Evolutionary conservation across 2,329 filamentous ascomycete species (phyloP), one percentile per base, ranked within the genome.

Genomic region (Moelleriella libera): DNA sequence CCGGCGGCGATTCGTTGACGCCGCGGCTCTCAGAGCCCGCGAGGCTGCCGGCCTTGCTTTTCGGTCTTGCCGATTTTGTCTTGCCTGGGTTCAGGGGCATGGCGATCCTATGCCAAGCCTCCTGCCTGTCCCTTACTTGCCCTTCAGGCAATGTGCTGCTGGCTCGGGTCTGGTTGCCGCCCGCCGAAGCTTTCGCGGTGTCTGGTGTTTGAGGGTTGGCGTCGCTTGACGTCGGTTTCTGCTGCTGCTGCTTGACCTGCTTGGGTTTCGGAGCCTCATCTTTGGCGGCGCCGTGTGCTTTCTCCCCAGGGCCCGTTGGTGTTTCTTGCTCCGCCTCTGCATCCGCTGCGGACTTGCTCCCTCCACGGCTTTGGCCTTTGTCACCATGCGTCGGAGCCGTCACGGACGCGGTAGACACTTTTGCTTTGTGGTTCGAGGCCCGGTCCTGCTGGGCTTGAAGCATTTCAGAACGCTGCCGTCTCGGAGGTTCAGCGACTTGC

Each of bases 101-200:
- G 40, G 58, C 50, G 51, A 65, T 64, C 48, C 55, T 62, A 55
- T 61, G 54, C 60, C 60, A 63, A 46, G 55, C 56, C 55, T 57
- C 53, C 50, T 53, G 58, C 48, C 62, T 58, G 40, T 52, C 54
- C 51, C 57, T 57, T 34, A 63, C 34, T 37, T 37, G 34, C 34
- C 34, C 5, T 12, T 37, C 34, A 37, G 34, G 4, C 8, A 8
- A 37, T 12, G 8, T 37, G 34, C 34, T 37, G 34, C 12, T 12
- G 12, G 34, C 34, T 12, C 34, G 34, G 8, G 8, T 8, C 8
- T 9, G 8, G 3, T 37, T 5, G 21, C 21, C 21, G 21, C 21
- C 21, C 21, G 3, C 21, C 34, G 34, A 37, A 37, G 34, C 34
- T 37, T 12, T 37, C 34, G 34, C 34, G 34, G 34, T 37, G 34